phyloP scores from a whole-genome alignment of 495 filamentous ascomycete genomes.

The Penicillium pancosmium region DNA sequence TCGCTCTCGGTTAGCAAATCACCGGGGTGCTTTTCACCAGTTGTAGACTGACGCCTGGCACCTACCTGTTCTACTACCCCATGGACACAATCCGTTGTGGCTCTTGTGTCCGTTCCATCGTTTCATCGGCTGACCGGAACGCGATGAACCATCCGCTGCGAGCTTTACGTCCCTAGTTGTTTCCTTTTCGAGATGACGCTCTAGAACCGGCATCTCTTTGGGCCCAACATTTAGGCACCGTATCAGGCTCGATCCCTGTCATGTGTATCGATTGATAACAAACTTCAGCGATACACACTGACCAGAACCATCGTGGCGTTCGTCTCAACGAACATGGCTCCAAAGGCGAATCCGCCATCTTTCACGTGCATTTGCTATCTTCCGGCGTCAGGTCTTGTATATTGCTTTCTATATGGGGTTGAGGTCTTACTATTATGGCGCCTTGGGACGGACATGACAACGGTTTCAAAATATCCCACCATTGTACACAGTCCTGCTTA shows the following conservation, averaged over 20 bases:
- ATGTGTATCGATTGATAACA: neutral
- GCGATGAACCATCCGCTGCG: slow-evolving; percentile 6
- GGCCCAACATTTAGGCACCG: neutral
- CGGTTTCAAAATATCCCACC: slow-evolving; percentile 6
- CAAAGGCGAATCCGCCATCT: slow-evolving; percentile 1
- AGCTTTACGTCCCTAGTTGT: neutral
- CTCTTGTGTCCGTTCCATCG: slow-evolving; percentile 21
- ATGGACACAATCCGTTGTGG: slow-evolving; percentile 14
- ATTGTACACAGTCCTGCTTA: slow-evolving; percentile 20
- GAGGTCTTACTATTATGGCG: slow-evolving; percentile 12
- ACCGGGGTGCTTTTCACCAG: neutral
- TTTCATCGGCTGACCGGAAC: slow-evolving; percentile 9
- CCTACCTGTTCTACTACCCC: neutral
- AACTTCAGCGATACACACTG: neutral
- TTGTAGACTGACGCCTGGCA: neutral
- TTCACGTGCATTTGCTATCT: slow-evolving; percentile 16
- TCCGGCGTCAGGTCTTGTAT: slow-evolving; percentile 24
- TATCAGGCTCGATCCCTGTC: slow-evolving; percentile 3
- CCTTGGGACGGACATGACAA: slow-evolving; percentile 9
- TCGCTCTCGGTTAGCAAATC: neutral
- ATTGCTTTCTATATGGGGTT: slow-evolving; percentile 20
- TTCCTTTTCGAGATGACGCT: neutral
- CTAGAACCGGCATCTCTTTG: neutral
- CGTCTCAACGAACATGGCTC: slow-evolving; percentile 7
- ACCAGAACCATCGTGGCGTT: slow-evolving; percentile 8